These are phyloP conservation scores for Secale cereale DNA, from an alignment of 176 grass and related monocot genomes.

Conservation along the genomic window DNA sequence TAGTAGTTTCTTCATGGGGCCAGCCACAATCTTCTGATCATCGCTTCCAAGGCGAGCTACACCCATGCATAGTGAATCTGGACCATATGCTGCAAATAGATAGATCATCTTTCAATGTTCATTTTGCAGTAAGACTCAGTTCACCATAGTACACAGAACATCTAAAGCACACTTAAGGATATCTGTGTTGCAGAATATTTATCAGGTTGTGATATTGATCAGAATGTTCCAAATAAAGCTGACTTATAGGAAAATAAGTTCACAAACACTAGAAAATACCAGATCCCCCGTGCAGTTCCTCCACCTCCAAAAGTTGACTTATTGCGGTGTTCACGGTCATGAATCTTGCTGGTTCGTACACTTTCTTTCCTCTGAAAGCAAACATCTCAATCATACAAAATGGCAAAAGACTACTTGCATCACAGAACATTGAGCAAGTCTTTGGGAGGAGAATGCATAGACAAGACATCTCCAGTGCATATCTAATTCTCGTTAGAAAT, in stretches of 20 bases:
- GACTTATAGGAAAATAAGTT: not conserved
- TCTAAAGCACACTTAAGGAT: not conserved
- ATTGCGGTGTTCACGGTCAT: conserved; percentile 93
- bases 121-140: not conserved
- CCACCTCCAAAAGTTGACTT: conserved; percentile 89
- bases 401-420: not conserved
- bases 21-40: conserved; percentile 82
- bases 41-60: conserved; percentile 83
- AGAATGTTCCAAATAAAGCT: not conserved
- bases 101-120: conserved; percentile 1
- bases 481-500: not conserved
- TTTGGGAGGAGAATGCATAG: not conserved
- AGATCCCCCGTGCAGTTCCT: conserved; percentile 44
- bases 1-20: conserved; percentile 63
- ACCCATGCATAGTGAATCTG: conserved; percentile 68
- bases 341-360: conserved; percentile 87
- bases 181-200: not conserved
- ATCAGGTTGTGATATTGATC: not conserved
- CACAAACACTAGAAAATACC: conserved; percentile 32
- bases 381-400: not conserved
- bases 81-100: conserved; percentile 51
- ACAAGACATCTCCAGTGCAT: not conserved
- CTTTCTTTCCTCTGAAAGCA: conserved; percentile 78
- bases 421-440: not conserved
- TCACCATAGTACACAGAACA: not conserved